phyloP scores from a whole-genome alignment of 2,329 filamentous ascomycete species.

The Blastomyces parvus region DNA sequence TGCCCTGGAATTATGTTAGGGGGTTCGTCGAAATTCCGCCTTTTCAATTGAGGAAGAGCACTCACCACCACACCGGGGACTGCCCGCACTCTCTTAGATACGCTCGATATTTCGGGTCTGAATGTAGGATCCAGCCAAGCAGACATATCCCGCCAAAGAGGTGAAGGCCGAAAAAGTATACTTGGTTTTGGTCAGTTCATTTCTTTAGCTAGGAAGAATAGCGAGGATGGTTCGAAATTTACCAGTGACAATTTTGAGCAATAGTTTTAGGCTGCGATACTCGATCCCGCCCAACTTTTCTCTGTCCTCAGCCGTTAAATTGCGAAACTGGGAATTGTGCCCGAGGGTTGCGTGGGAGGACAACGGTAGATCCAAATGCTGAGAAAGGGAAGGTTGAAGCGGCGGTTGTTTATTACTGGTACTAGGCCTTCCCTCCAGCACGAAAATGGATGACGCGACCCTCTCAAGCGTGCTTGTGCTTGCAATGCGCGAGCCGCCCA shows the following conservation, averaged over 20 bases:
- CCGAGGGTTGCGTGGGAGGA: constrained; percentile 39
- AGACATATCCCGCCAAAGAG: constrained; percentile 42
- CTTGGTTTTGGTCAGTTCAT: constrained; percentile 19
- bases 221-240: constrained; percentile 22
- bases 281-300: constrained; percentile 45
- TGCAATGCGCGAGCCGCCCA: constrained; percentile 17
- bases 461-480: constrained; percentile 32
- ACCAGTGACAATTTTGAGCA: constrained; percentile 38
- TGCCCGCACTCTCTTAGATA: constrained; percentile 40
- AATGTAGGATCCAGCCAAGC: constrained; percentile 40
- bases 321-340: constrained; percentile 40
- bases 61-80: constrained; percentile 15
- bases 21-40: background rate
- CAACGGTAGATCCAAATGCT: constrained; percentile 30
- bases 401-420: constrained; percentile 10
- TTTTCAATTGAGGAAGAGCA: background rate
- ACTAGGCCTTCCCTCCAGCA: constrained; percentile 23
- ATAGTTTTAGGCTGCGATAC: constrained; percentile 42
- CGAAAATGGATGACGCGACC: constrained; percentile 33
- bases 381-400: constrained; percentile 13
- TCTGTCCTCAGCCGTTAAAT: constrained; percentile 34
- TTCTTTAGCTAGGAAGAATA: background rate
- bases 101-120: constrained; percentile 34
- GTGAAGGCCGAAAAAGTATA: constrained; percentile 40
- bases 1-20: constrained; percentile 27